A percentile compares a stretch with the other conserved stretches of the same genome.
These are phyloP conservation scores for Backusella macrospora DNA, from an alignment of 192 early-diverging fungal species.

Conservation along the genomic window DNA sequence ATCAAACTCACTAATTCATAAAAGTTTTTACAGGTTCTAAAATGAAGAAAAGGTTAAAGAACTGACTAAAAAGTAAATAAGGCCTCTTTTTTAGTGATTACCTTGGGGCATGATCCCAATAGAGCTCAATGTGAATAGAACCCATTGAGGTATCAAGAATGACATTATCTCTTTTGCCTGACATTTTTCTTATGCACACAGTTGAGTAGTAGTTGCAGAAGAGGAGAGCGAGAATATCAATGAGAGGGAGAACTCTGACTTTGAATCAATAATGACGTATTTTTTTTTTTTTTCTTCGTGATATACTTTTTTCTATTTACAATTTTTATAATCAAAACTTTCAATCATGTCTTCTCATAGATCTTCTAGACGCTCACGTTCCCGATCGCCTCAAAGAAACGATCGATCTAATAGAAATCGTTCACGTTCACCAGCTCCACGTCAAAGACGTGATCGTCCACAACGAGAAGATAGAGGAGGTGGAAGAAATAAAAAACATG, in stretches of 20 bases:
- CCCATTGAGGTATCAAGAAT: constrained; percentile 60
- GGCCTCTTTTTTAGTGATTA: constrained; percentile 14
- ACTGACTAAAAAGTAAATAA: background rate
- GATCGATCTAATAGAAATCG: background rate
- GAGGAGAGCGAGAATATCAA: background rate
- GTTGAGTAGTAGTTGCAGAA: background rate
- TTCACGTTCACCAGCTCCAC: constrained; percentile 35
- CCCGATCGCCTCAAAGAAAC: background rate
- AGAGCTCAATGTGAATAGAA: constrained; percentile 74
- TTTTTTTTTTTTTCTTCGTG: background rate
- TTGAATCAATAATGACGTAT: background rate
- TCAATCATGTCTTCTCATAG: constrained; percentile 18
- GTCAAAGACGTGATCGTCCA: constrained; percentile 10
- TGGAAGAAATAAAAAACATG: constrained; percentile 30
- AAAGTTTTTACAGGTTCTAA: constrained; percentile 80
- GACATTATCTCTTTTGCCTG: constrained; percentile 30
- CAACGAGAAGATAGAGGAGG: constrained; percentile 17
- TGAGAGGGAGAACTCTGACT: background rate
- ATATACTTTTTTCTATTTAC: too few species aligned
- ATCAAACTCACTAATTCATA: constrained; percentile 59
- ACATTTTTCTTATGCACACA: background rate
- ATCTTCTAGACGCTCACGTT: constrained; percentile 6
- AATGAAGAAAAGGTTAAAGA: background rate
- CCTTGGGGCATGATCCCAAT: constrained; percentile 84
- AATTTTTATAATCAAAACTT: too few species aligned